These are phyloP conservation scores for Stagonosporopsis vannaccii DNA, from an alignment of 2,329 filamentous ascomycete species.

Conservation along the genomic window DNA sequence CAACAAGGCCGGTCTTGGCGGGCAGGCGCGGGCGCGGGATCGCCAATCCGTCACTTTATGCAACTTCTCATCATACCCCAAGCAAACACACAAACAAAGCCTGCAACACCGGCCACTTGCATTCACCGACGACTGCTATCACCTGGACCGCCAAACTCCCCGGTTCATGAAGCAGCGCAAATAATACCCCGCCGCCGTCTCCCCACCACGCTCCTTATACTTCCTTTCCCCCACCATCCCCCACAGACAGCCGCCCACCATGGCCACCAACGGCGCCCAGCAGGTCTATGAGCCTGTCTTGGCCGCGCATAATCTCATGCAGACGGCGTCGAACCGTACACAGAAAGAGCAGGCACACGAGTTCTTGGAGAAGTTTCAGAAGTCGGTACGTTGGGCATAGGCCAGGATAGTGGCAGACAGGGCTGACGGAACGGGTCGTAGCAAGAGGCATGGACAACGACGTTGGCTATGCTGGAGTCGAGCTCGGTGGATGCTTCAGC, in stretches of 20 bases:
- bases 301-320: slow-evolving; percentile 89
- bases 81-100: slow-evolving; percentile 27
- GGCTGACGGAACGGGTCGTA: slow-evolving; percentile 52
- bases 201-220: slow-evolving; percentile 26
- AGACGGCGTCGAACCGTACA: slow-evolving; percentile 77
- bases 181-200: slow-evolving; percentile 37
- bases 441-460: slow-evolving; percentile 90
- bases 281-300: slow-evolving; percentile 85
- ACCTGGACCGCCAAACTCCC: neutral
- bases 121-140: slow-evolving; percentile 8
- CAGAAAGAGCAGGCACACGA: slow-evolving; percentile 91
- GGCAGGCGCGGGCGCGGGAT: slow-evolving; percentile 27
- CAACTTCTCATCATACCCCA: slow-evolving; percentile 30
- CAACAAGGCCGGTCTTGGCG: slow-evolving; percentile 37
- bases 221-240: slow-evolving; percentile 29
- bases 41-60: slow-evolving; percentile 33
- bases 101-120: slow-evolving; percentile 9
- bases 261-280: slow-evolving; percentile 72
- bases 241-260: slow-evolving; percentile 50
- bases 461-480: slow-evolving; percentile 85
- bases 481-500: slow-evolving; percentile 78
- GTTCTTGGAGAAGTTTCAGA: slow-evolving; percentile 94
- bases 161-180: slow-evolving; percentile 37
- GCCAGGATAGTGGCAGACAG: slow-evolving; percentile 17
- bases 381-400: slow-evolving; percentile 74